phyloP scores from a whole-genome alignment of 2,329 filamentous ascomycete genomes.

The Stagonosporopsis vannaccii region DNA sequence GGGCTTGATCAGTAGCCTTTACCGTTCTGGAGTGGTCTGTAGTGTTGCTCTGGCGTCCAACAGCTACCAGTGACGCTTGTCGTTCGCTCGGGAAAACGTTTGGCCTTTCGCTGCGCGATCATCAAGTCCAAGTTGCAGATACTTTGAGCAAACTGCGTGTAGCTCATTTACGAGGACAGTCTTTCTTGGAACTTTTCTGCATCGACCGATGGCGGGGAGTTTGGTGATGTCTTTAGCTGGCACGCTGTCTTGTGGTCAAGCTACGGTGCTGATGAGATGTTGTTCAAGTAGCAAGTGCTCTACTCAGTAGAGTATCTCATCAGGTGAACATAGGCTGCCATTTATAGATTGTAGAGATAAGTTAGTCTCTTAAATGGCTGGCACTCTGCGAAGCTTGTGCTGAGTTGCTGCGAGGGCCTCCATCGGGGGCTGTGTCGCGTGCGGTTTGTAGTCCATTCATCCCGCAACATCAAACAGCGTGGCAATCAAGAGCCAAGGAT shows the following conservation, averaged over 20 bases:
- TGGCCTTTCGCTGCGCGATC: background rate
- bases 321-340: too few species aligned
- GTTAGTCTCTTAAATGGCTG: too few species aligned
- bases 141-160: background rate
- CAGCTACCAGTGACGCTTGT: conserved; percentile 13
- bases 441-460: too few species aligned
- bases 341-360: too few species aligned
- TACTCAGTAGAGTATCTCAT: too few species aligned
- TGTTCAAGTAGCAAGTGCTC: too few species aligned
- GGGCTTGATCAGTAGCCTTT: background rate
- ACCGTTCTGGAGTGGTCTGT: conserved; percentile 3
- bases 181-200: background rate
- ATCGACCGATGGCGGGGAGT: background rate
- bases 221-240: background rate
- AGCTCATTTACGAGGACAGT: background rate
- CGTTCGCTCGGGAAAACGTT: conserved; percentile 5
- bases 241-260: background rate
- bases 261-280: too few species aligned
- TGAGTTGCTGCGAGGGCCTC: too few species aligned
- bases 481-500: too few species aligned
- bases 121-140: conserved; percentile 1
- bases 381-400: too few species aligned
- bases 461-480: too few species aligned
- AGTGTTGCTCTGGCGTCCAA: conserved; percentile 11
- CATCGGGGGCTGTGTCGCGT: too few species aligned